Conservation (phyloP, 371 early-diverging fungal species). For the Mortierella sp. region DNA sequence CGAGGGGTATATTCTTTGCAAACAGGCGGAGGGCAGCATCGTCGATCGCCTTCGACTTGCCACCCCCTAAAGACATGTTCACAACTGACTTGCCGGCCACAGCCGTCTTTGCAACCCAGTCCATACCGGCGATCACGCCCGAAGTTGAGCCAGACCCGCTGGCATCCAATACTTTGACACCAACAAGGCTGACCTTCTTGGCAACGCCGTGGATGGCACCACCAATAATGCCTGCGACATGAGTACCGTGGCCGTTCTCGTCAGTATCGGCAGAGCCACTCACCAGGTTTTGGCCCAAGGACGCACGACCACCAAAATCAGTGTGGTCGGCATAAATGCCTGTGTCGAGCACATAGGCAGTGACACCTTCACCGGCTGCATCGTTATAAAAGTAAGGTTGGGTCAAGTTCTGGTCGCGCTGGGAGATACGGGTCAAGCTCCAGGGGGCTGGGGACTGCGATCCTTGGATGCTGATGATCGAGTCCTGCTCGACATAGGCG, state of each 20-base stretch:
- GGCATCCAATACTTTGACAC: conserved; percentile 67
- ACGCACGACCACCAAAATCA: conserved; percentile 63
- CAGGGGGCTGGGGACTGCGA: conserved; percentile 16
- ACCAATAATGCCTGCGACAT: conserved; percentile 69
- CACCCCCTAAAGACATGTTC: conserved; percentile 70
- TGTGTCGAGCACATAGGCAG: conserved; percentile 66
- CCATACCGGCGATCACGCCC: conserved; percentile 47
- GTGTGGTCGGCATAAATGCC: conserved; percentile 58
- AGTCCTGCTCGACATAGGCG: conserved; percentile 63
- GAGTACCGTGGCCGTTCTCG: conserved; percentile 64
- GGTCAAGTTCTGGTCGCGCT: not conserved
- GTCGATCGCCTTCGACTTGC: conserved; percentile 55
- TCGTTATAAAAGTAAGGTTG: conserved; percentile 9
- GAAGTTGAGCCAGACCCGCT: conserved; percentile 47
- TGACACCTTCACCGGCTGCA: conserved; percentile 50
- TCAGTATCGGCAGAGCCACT: conserved; percentile 56
- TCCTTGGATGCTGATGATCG: conserved; percentile 38
- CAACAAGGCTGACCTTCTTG: conserved; percentile 64
- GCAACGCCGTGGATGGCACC: conserved; percentile 70
- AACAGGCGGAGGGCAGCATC: conserved; percentile 37
- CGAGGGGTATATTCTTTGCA: conserved; percentile 41
- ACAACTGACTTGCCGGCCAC: conserved; percentile 50
- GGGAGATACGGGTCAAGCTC: conserved; percentile 36
- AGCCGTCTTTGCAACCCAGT: conserved; percentile 17
- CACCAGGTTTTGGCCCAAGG: conserved; percentile 12